Percentiles rank a stretch among this genome's conserved stretches.
Conservation (phyloP, 2,329 filamentous ascomycete species). For the Neofusicoccum sp. region DNA sequence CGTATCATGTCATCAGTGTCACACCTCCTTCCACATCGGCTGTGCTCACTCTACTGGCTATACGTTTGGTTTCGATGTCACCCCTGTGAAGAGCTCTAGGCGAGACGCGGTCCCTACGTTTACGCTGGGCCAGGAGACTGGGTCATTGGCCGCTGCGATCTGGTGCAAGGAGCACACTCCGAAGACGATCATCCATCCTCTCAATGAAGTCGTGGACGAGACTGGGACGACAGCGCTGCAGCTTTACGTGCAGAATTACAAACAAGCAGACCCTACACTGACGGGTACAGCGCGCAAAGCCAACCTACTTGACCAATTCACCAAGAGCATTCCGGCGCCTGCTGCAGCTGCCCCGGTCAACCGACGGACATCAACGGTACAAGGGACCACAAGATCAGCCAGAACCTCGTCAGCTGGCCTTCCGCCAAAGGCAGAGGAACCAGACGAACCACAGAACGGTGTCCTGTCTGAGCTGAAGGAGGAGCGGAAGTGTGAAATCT, state of each 20-base stretch:
- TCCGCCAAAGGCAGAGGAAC: constrained; percentile 36
- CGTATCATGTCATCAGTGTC: constrained; percentile 75
- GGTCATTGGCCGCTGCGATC: constrained; percentile 77
- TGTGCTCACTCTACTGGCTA: constrained; percentile 85
- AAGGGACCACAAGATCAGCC: constrained; percentile 35
- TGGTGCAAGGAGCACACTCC: constrained; percentile 88
- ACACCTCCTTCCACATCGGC: constrained; percentile 73
- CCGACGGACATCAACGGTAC: constrained; percentile 42
- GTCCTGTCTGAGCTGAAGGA: constrained; percentile 19
- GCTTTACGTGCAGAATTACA: constrained; percentile 83
- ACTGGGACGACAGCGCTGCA: constrained; percentile 78
- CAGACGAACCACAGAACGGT: constrained; percentile 29
- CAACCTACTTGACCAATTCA: constrained; percentile 64
- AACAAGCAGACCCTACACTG: constrained; percentile 86
- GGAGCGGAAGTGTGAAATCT: constrained; percentile 38
- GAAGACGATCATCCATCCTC: constrained; percentile 71
- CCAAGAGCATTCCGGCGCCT: constrained; percentile 54
- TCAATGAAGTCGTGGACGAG: constrained; percentile 72
- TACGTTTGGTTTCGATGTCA: constrained; percentile 83
- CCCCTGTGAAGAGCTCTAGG: constrained; percentile 83
- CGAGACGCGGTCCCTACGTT: constrained; percentile 78
- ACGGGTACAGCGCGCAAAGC: constrained; percentile 94
- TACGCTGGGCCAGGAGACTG: constrained; percentile 71
- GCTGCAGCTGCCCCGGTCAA: constrained; percentile 28
- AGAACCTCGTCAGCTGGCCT: constrained; percentile 31